Conservation (phyloP, 495 filamentous ascomycete genomes). For the Penicillium ochrochloron region DNA sequence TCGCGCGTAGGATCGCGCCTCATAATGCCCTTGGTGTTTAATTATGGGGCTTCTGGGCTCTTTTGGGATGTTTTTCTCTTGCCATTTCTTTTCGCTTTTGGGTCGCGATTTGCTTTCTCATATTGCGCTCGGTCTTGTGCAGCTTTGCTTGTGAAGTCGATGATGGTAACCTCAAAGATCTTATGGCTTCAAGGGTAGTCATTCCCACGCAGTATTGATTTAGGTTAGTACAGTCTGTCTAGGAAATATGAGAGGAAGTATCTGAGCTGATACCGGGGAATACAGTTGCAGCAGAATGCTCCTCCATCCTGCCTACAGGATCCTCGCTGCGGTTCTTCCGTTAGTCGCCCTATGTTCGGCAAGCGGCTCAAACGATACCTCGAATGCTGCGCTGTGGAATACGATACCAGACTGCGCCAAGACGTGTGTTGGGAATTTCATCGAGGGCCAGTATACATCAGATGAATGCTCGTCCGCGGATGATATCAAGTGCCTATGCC, state of each 20-base stretch:
- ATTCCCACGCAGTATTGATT: slow-evolving; percentile 25
- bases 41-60: slow-evolving; percentile 16
- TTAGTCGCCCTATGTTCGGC: slow-evolving; percentile 25
- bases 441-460: slow-evolving; percentile 59
- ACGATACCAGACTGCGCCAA: slow-evolving; percentile 68
- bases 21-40: slow-evolving; percentile 25
- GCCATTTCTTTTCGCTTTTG: slow-evolving; percentile 17
- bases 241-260: neutral
- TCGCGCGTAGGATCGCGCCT: slow-evolving; percentile 27
- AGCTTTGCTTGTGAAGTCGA: slow-evolving; percentile 17
- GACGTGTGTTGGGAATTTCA: slow-evolving; percentile 64
- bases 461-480: slow-evolving; percentile 49
- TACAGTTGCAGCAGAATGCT: slow-evolving; percentile 42
- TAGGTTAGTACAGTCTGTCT: slow-evolving; percentile 25
- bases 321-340: slow-evolving; percentile 33
- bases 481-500: slow-evolving; percentile 66
- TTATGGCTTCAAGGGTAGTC: slow-evolving; percentile 36
- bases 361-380: slow-evolving; percentile 22
- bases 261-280: neutral
- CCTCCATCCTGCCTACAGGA: slow-evolving; percentile 33
- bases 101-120: neutral
- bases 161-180: slow-evolving; percentile 32
- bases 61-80: slow-evolving; percentile 4
- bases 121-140: neutral
- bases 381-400: slow-evolving; percentile 31